Evolutionary conservation across 2,329 filamentous ascomycete genomes (phyloP), one percentile per base, ranked within the genome.

Genomic region (Colletotrichum falcatum): DNA sequence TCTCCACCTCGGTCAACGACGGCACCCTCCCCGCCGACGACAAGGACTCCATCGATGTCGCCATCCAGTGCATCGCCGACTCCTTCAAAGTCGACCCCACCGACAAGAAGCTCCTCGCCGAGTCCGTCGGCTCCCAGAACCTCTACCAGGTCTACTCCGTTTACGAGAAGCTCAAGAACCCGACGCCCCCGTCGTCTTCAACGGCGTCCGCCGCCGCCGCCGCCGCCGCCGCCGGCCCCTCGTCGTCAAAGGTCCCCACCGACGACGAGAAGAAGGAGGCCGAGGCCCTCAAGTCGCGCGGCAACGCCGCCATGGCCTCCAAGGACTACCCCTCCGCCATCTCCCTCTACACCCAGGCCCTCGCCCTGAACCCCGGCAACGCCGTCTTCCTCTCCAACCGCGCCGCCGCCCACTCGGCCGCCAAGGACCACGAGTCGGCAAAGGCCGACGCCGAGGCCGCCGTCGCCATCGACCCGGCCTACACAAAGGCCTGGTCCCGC

Each of bases 361-460:
- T 99, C 33, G 87, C 89, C 66, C 86, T 98, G 63, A 84, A 93
- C 75, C 94, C 96, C 1, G 86, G 89, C 74, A 98, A 99, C 84
- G 93, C 95, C 48, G 96, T 99, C 82, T 99, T 96, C 87, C 92
- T 99, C 49, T 97, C 94, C 73, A 99, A 99, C 89, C 94, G 96
- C 75, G 96, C 96, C 14, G 96, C 96, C 56, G 96, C 96, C 7
- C 93, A 97, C 87, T 94, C 91, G 35, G 95, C 94, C 28, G 90
- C 90, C 72, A 89, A 91, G 76, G 91, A 97, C 82, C 95, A 98
- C 84, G 90, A 92, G 72, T 91, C 92, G 73, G 96, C 96, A 16
- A 91, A 90, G 76, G 87, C 91, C 72, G 96, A 99, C 81, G 96
- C 96, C 56, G 95, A 98, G 84, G 89, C 96, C 74, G 96, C 96